A percentile compares a stretch with the other conserved stretches of the same genome.
Conservation (phyloP, 352 stramenopile genomes). For the Phytophthora citricola region DNA sequence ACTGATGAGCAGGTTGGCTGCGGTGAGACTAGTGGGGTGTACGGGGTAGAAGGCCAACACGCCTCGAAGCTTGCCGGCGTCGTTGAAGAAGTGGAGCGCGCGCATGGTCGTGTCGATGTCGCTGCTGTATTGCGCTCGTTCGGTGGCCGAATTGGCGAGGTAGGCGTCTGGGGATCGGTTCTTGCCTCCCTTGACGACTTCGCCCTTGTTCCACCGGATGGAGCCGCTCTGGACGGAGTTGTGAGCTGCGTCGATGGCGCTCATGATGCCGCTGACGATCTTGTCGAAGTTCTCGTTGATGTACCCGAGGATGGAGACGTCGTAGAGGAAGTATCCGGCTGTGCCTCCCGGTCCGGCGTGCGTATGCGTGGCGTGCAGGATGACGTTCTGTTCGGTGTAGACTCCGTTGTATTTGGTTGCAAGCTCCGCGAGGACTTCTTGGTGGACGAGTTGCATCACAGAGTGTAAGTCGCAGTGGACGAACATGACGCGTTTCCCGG, state of each 20-base stretch:
- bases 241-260: slow-evolving; percentile 68
- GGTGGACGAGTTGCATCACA: slow-evolving; percentile 64
- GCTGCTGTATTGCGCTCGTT: slow-evolving; percentile 61
- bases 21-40: slow-evolving; percentile 83
- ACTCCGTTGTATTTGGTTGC: slow-evolving; percentile 44
- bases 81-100: slow-evolving; percentile 57
- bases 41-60: slow-evolving; percentile 78
- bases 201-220: slow-evolving; percentile 50
- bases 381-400: slow-evolving; percentile 71
- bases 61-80: slow-evolving; percentile 43
- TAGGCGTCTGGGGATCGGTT: slow-evolving; percentile 81
- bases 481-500: slow-evolving; percentile 43
- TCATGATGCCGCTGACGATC: slow-evolving; percentile 77
- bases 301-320: slow-evolving; percentile 53
- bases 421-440: slow-evolving; percentile 55
- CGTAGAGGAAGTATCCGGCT: slow-evolving; percentile 80
- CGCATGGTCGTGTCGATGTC: slow-evolving; percentile 81
- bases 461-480: slow-evolving; percentile 56
- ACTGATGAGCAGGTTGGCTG: slow-evolving; percentile 75
- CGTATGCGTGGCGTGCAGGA: slow-evolving; percentile 84
- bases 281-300: slow-evolving; percentile 69
- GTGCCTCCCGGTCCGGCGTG: slow-evolving; percentile 79
- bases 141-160: slow-evolving; percentile 63
- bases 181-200: slow-evolving; percentile 54
- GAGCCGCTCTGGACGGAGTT: slow-evolving; percentile 50